These are phyloP conservation scores for Candida chauliodis DNA, from an alignment of 805 yeast species.

Conservation along the genomic window DNA sequence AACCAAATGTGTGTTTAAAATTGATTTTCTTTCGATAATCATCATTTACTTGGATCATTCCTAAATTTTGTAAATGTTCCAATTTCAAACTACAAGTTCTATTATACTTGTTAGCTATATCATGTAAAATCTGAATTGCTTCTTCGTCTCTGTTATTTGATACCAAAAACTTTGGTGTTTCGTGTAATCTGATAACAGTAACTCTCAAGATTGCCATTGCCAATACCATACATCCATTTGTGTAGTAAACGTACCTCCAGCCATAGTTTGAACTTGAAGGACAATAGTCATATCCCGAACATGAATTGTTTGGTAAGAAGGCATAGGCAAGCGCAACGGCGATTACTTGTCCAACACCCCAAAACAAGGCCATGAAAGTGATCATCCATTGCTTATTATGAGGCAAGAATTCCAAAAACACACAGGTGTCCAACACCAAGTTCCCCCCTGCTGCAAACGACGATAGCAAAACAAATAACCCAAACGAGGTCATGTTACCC, in stretches of 20 bases:
- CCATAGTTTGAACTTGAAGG: slow-evolving; percentile 48
- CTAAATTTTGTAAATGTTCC: slow-evolving; percentile 44
- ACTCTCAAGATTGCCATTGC: slow-evolving; percentile 32
- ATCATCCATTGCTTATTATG: slow-evolving; percentile 22
- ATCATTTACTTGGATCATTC: slow-evolving; percentile 24
- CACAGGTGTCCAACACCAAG: slow-evolving; percentile 26
- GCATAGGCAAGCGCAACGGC: slow-evolving; percentile 53
- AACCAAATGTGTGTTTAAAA: slow-evolving; percentile 18
- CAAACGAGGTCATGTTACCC: slow-evolving; percentile 23
- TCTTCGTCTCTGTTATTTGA: slow-evolving; percentile 51
- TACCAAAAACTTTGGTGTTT: slow-evolving; percentile 55
- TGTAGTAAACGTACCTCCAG: slow-evolving; percentile 55
- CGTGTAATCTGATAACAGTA: slow-evolving; percentile 35
- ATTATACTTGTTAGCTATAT: slow-evolving; percentile 44
- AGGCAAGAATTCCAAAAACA: slow-evolving; percentile 26
- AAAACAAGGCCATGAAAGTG: slow-evolving; percentile 45
- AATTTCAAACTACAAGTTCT: slow-evolving; percentile 41
- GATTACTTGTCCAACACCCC: slow-evolving; percentile 61
- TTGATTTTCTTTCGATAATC: slow-evolving; percentile 18
- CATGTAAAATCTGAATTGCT: slow-evolving; percentile 40
- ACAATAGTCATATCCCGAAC: slow-evolving; percentile 40
- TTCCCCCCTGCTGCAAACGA: slow-evolving; percentile 27
- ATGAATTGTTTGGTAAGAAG: slow-evolving; percentile 46
- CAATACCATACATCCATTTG: slow-evolving; percentile 46
- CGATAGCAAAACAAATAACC: slow-evolving; percentile 19